phyloP scores from a whole-genome alignment of 176 grass and related monocot species.

The Musa schizocarpa region DNA sequence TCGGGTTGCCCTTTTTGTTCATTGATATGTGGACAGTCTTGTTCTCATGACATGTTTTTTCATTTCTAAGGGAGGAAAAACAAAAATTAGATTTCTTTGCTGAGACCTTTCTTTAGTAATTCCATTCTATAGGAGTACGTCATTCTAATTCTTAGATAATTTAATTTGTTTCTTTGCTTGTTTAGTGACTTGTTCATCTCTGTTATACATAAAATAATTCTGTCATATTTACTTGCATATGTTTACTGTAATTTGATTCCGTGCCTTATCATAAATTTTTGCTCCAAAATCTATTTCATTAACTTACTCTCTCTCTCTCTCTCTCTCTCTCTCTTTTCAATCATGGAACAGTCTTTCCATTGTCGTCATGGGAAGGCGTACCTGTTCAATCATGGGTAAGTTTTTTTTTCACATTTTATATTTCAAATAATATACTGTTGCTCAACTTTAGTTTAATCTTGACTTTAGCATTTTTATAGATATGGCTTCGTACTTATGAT shows the following conservation, averaged over 20 bases:
- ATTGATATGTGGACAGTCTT: too few species aligned
- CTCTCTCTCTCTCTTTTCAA: not conserved
- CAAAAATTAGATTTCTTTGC: too few species aligned
- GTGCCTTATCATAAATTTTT: not conserved
- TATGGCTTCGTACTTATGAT: not conserved
- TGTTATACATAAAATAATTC: not conserved
- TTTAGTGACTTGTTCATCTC: not conserved
- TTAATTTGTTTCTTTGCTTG: not conserved
- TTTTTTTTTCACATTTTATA: not conserved
- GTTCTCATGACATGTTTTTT: too few species aligned
- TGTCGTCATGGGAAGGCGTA: constrained; percentile 19
- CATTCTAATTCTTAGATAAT: not conserved
- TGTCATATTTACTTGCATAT: not conserved
- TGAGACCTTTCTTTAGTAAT: not conserved
- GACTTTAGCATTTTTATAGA: not conserved
- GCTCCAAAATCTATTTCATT: not conserved
- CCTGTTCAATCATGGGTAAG: constrained; percentile 18
- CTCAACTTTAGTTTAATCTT: not conserved
- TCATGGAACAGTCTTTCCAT: constrained; percentile 15
- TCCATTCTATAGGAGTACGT: not conserved
- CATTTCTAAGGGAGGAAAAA: too few species aligned
- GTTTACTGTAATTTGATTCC: not conserved
- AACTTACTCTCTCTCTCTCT: not conserved
- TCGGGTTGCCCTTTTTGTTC: too few species aligned
- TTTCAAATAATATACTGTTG: not conserved